A percentile compares a stretch with the other conserved stretches of the same genome.
phyloP scores from a whole-genome alignment of 768 basidiomycete species.

The Russula ochroleuca region DNA sequence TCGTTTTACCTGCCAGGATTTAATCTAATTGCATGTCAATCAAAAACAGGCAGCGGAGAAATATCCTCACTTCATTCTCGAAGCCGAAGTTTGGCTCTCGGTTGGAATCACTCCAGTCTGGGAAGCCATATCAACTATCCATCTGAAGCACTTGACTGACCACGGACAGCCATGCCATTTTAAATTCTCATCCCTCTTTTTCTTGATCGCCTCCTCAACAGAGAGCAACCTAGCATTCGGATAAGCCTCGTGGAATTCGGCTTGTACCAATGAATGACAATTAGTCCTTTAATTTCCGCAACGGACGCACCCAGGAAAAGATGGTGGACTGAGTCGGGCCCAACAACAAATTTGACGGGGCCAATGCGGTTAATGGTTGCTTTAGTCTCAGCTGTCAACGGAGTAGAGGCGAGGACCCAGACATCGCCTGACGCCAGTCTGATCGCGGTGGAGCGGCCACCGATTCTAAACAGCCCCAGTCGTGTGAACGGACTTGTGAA shows the following conservation, averaged over 20 bases:
- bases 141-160: neutral
- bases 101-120: conserved; percentile 36
- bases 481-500: conserved; percentile 58
- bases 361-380: conserved; percentile 58
- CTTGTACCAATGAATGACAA: conserved; percentile 33
- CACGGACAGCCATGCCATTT: conserved; percentile 61
- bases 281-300: conserved; percentile 24
- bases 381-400: conserved; percentile 62
- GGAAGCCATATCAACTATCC: neutral
- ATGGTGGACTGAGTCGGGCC: conserved; percentile 55
- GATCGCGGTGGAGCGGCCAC: conserved; percentile 81
- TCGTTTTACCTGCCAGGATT: conserved; percentile 31
- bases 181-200: conserved; percentile 46
- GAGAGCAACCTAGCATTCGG: conserved; percentile 69
- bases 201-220: conserved; percentile 52
- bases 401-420: conserved; percentile 81
- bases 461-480: conserved; percentile 64
- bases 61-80: conserved; percentile 54
- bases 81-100: conserved; percentile 67
- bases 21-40: conserved; percentile 28
- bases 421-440: conserved; percentile 62
- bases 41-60: neutral
- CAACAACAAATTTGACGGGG: conserved; percentile 63
- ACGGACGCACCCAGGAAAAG: conserved; percentile 48
- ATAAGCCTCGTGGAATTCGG: conserved; percentile 64